Conservation (phyloP, 441 rosid genomes). For the Adansonia madagascariensis region DNA sequence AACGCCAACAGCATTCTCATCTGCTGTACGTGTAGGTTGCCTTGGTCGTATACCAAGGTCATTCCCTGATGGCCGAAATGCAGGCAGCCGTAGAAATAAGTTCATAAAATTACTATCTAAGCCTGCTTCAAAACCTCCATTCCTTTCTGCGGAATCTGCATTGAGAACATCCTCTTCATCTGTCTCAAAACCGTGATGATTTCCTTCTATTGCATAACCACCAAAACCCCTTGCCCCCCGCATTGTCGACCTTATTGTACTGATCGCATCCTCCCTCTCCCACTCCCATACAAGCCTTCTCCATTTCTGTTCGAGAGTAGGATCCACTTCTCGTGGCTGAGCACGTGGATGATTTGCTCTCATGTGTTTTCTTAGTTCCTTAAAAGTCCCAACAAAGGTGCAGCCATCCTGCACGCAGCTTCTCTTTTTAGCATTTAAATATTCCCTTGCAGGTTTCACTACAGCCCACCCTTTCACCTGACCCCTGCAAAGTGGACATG, state of each 20-base stretch:
- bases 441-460: conserved; percentile 84
- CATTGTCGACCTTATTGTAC: conserved; percentile 84
- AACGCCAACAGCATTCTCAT: conserved; percentile 40
- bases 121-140: conserved; percentile 44
- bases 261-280: conserved; percentile 71
- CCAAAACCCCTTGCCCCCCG: conserved; percentile 84
- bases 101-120: conserved; percentile 61
- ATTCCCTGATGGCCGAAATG: conserved; percentile 60
- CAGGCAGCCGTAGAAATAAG: conserved; percentile 64
- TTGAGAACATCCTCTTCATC: conserved; percentile 53
- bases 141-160: conserved; percentile 43
- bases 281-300: conserved; percentile 76
- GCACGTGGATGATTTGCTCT: conserved; percentile 75
- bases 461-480: conserved; percentile 98
- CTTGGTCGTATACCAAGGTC: conserved; percentile 48
- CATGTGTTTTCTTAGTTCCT: conserved; percentile 95
- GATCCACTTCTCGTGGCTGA: conserved; percentile 89
- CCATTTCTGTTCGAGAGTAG: conserved; percentile 81
- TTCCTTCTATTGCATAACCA: conserved; percentile 79
- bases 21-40: conserved; percentile 40
- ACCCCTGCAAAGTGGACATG: conserved; percentile 96
- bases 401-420: conserved; percentile 95
- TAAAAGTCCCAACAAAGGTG: conserved; percentile 67
- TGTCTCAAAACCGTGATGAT: conserved; percentile 46
- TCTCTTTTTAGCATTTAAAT: conserved; percentile 71